Evolutionary conservation across 306 rosid species (phyloP), one percentile per base, ranked within the genome.

Genomic region (Crotalaria pallida): DNA sequence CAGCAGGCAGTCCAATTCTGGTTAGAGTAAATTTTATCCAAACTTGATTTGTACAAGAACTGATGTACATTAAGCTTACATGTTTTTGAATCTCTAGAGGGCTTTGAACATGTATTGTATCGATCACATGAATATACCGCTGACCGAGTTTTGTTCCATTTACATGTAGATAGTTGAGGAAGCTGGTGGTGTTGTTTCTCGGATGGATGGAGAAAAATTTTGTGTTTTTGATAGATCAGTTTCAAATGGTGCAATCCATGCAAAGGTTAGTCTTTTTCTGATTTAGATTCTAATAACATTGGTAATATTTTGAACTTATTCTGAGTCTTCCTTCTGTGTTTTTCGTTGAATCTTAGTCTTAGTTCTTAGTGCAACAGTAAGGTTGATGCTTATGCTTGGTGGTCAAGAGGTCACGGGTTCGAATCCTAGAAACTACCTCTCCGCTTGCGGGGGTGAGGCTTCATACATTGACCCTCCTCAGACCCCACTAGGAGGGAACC

Each of bases 121-220:
- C 53, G 31, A 34, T 59, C 53, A 11, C 65, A 49, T 58, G 59
- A 60, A 67, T 18, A 52, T 51, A 58, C 43, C 73, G 18, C 47
- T 26, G 44, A 56, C 21, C 2, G 24, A 74, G n/a, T 50, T 70
- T 17, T 27, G 33, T 51, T 63, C 29, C 22, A 52, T 74, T 34
- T 6, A 63, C 47, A 41, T 52, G 65, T 78, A 90, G 98, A 87
- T 93, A 63, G 97, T 90, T 59, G 97, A 93, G 79, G 98, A 93
- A 87, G 94, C 98, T 29, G 98, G 96, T 21, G 98, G 97, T 48
- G 17, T 79, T 26, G 88, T 90, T 55, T 85, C 94, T 40, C 65
- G 94, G 74, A 93, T 93, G 98, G 98, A 93, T 58, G 97, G 98
- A 47, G 90, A 90, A 61, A 87, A 85, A 45, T 93, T 93, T 81